phyloP scores from a whole-genome alignment of 2,329 filamentous ascomycete species.

The Dichotomopilus funicola region DNA sequence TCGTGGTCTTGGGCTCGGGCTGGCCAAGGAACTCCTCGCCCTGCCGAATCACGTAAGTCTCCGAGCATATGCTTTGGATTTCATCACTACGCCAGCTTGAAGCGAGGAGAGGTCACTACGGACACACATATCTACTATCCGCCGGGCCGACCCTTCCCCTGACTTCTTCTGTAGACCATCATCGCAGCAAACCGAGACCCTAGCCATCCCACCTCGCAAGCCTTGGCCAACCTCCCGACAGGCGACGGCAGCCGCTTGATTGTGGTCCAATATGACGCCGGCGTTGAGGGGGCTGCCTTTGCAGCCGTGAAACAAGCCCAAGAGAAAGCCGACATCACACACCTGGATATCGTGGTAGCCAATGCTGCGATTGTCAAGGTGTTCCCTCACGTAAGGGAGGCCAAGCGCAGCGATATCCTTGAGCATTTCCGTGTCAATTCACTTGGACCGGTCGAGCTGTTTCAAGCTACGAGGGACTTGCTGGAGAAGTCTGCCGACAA shows the following conservation, averaged over 20 bases:
- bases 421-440: conserved; percentile 39
- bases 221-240: conserved; percentile 32
- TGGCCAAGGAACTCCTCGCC: conserved; percentile 34
- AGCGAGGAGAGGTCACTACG: not conserved
- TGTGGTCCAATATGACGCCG: conserved; percentile 37
- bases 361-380: conserved; percentile 41
- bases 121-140: not conserved
- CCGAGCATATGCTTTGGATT: not conserved
- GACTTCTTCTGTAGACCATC: conserved; percentile 18
- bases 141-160: conserved; percentile 18
- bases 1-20: conserved; percentile 33
- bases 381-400: conserved; percentile 29
- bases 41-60: conserved; percentile 46
- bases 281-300: conserved; percentile 28
- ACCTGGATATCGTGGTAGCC: conserved; percentile 45
- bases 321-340: conserved; percentile 34
- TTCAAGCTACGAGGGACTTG: conserved; percentile 38
- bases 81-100: not conserved
- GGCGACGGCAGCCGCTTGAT: conserved; percentile 33
- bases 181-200: conserved; percentile 36
- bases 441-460: conserved; percentile 36
- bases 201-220: conserved; percentile 21
- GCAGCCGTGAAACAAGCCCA: conserved; percentile 7
- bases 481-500: conserved; percentile 27
- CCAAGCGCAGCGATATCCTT: conserved; percentile 31